Evolutionary conservation across 169 alveolate species (phyloP).

Genomic region (Neospora caninum): DNA sequence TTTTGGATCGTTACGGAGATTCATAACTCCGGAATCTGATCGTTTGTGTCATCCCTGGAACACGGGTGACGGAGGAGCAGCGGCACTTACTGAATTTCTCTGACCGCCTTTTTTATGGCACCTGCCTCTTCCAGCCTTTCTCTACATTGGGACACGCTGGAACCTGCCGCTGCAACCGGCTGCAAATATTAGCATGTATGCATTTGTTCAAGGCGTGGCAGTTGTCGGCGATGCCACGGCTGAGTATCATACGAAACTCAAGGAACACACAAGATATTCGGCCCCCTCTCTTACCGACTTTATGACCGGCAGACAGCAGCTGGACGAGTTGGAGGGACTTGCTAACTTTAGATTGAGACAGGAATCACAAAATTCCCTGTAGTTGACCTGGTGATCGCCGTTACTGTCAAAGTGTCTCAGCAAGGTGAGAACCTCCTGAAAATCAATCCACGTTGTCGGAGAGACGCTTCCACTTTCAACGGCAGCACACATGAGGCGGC

Average conservation of each 20-base stretch:
- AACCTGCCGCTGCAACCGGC: neutral
- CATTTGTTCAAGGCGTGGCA: neutral
- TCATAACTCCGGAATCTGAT: neutral
- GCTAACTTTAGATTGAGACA: neutral
- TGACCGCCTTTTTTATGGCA: neutral
- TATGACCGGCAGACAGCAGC: neutral
- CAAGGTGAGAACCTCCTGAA: slow-evolving; percentile 26
- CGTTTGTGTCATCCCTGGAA: neutral
- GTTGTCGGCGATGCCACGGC: no score
- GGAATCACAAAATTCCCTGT: slow-evolving; percentile 32
- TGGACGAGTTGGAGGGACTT: neutral
- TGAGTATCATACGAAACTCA: neutral
- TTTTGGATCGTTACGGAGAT: neutral
- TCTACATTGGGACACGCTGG: neutral
- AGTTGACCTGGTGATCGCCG: neutral
- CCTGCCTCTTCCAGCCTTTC: slow-evolving; percentile 3
- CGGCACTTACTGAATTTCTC: slow-evolving; percentile 18
- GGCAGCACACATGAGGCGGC: neutral
- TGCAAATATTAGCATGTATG: neutral
- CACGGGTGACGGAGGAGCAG: neutral
- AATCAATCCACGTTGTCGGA: neutral
- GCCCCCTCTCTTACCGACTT: neutral
- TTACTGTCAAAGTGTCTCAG: slow-evolving; percentile 5
- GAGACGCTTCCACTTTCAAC: neutral
- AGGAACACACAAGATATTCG: neutral